phyloP scores from a whole-genome alignment of 805 yeast genomes.

The Jamesozyma spencerorum region DNA sequence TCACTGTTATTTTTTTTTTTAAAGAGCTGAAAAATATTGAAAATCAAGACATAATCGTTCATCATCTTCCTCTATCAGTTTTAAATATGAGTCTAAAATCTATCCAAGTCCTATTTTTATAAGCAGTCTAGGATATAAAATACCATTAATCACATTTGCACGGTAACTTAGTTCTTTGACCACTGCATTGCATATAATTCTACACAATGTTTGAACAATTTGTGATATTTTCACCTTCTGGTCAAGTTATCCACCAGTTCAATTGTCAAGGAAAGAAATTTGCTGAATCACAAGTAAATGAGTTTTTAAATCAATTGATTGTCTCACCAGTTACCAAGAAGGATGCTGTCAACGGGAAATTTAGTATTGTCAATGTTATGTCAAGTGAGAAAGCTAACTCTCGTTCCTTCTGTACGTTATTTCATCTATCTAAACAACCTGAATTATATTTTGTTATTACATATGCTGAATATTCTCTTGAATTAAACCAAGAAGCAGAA shows the following conservation, averaged over 20 bases:
- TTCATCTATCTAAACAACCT: conserved; percentile 27
- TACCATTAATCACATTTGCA: too few relatives aligned
- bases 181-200: too few relatives aligned
- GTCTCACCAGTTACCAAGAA: conserved; percentile 18
- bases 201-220: conserved; percentile 26
- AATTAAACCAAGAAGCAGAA: conserved; percentile 36
- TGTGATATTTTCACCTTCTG: conserved; percentile 25
- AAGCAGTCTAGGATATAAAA: too few relatives aligned
- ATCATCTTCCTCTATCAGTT: too few relatives aligned
- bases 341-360: conserved; percentile 14
- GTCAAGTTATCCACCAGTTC: conserved; percentile 24
- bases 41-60: not conserved
- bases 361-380: conserved; percentile 12
- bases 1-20: too few relatives aligned
- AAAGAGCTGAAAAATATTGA: too few relatives aligned
- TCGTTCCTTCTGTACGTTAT: conserved; percentile 20
- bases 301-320: conserved; percentile 22
- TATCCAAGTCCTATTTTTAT: too few relatives aligned
- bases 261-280: conserved; percentile 24
- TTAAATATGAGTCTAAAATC: too few relatives aligned
- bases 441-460: conserved; percentile 30
- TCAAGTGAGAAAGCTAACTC: conserved; percentile 1
- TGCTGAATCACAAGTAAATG: conserved; percentile 23
- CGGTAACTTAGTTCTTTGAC: too few relatives aligned
- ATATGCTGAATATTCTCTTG: conserved; percentile 37